These are phyloP conservation scores for Leccinum rimulosum DNA, from an alignment of 768 basidiomycete genomes.

Conservation along the genomic window DNA sequence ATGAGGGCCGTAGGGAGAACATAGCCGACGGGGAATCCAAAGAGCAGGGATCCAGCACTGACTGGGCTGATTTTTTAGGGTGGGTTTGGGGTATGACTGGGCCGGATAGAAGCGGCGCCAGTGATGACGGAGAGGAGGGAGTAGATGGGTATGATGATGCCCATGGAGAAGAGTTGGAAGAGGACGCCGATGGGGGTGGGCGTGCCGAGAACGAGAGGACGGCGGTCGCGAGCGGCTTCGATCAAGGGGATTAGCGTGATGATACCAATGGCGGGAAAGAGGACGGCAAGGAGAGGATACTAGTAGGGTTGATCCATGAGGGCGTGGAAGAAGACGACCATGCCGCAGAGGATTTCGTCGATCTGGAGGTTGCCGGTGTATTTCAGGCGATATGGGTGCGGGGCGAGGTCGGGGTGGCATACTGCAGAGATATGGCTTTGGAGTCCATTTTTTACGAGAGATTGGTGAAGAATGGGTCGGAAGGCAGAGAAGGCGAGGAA, in stretches of 20 bases:
- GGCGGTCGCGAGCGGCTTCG: conserved; percentile 42
- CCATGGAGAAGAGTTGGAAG: conserved; percentile 42
- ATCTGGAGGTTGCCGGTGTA: too few relatives aligned
- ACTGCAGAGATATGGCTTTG: too few relatives aligned
- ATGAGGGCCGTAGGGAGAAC: too few relatives aligned
- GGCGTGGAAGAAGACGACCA: conserved; percentile 48
- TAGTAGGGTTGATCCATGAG: conserved; percentile 14
- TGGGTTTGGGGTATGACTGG: background rate
- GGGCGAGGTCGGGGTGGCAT: too few relatives aligned
- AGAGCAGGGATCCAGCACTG: too few relatives aligned
- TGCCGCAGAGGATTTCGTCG: conserved; percentile 42
- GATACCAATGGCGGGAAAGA: conserved; percentile 11
- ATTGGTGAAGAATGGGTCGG: too few relatives aligned
- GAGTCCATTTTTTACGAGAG: too few relatives aligned
- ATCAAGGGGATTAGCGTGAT: conserved; percentile 37
- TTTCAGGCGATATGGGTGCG: too few relatives aligned
- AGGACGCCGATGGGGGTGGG: conserved; percentile 43
- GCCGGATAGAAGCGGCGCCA: conserved; percentile 24
- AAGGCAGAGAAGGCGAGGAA: too few relatives aligned
- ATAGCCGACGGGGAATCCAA: too few relatives aligned
- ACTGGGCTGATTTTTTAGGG: conserved; percentile 9
- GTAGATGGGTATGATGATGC: conserved; percentile 45
- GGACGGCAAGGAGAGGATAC: conserved; percentile 15
- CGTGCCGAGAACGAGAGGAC: conserved; percentile 36
- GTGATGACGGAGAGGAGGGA: conserved; percentile 45